phyloP scores from a whole-genome alignment of 495 filamentous ascomycete species.

The Aspergillus sparsus region DNA sequence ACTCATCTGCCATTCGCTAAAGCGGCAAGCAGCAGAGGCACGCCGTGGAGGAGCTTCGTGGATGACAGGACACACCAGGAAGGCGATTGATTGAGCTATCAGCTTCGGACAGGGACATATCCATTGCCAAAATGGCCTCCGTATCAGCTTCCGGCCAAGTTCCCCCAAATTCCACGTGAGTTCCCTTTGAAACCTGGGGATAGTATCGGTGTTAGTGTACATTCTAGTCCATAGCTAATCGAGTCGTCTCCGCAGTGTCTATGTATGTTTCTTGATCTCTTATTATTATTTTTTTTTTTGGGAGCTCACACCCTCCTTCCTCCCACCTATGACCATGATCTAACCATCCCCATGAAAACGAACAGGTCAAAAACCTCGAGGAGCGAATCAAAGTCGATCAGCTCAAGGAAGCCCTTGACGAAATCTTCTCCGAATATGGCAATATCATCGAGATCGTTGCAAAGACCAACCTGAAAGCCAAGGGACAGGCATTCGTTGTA shows the following conservation, averaged over 20 bases:
- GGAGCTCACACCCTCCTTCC: slow-evolving; percentile 17
- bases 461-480: slow-evolving; percentile 87
- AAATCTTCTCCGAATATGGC: slow-evolving; percentile 90
- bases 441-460: slow-evolving; percentile 88
- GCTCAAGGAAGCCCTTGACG: slow-evolving; percentile 69
- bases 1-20: too few species aligned
- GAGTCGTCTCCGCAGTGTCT: slow-evolving; percentile 46
- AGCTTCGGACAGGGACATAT: background rate
- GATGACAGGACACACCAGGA: background rate
- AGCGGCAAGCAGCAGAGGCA: too few species aligned
- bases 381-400: slow-evolving; percentile 84
- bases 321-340: slow-evolving; percentile 20
- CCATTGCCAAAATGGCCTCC: slow-evolving; percentile 45
- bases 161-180: slow-evolving; percentile 54
- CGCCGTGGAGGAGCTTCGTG: too few species aligned
- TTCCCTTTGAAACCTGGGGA: slow-evolving; percentile 10
- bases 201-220: background rate
- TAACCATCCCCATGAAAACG: slow-evolving; percentile 17
- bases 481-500: slow-evolving; percentile 96
- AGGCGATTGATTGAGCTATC: background rate
- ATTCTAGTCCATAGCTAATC: slow-evolving; percentile 18
- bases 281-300: slow-evolving; percentile 14
- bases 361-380: slow-evolving; percentile 84
- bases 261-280: slow-evolving; percentile 39
- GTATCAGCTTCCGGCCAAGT: slow-evolving; percentile 30